Evolutionary conservation across 1,284 basidiomycete species (phyloP), one percentile per base, ranked within the genome.

Genomic region (Melanopsichium pennsylvanicum): DNA sequence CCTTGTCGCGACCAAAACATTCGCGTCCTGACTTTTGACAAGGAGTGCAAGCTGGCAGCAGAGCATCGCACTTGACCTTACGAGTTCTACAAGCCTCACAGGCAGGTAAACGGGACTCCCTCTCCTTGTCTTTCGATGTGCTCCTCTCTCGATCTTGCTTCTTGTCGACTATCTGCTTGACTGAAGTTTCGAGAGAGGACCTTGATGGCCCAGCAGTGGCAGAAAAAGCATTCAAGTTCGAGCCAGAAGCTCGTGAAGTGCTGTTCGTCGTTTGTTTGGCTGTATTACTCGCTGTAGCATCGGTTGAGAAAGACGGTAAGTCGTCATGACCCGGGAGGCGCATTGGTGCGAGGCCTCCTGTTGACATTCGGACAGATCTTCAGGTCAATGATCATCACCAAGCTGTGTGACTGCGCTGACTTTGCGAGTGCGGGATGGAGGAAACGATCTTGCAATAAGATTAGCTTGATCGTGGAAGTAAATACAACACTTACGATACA

Each of bases 11-110:
- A 13, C 66, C 66, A 22, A 59, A 50, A 32, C 66, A 69, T 31
- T 69, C 66, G 2, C 66, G 33, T 1, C 55, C 59, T 2, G 45
- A 50, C 50, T 69, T 69, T 12, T 41, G 59, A 40, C 66, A 69
- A 11, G 66, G 66, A 11, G 66, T 69, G 10, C 66, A 69, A 19
- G 59, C 66, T 4, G 66, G 66, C 2, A 69, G 55, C 18, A 69
- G 32, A 16, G 66, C 66, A 50, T 69, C 66, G 38, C 66, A 69
- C 21, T 69, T 69, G 42, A 69, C 55, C 16, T 69, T 69, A 25
- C 59, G 59, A 15, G 43, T 47, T 15, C 56, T 55, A 35, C 66
- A 69, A 3, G 50, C 59, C 16, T 69, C 66, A 45, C 66, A 69
- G 2, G 66, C 66, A 1, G 66, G 66, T 2, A 69, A 44, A 12